These are phyloP conservation scores for Eimeria maxima DNA, from an alignment of 169 alveolate genomes.

Conservation along the genomic window DNA sequence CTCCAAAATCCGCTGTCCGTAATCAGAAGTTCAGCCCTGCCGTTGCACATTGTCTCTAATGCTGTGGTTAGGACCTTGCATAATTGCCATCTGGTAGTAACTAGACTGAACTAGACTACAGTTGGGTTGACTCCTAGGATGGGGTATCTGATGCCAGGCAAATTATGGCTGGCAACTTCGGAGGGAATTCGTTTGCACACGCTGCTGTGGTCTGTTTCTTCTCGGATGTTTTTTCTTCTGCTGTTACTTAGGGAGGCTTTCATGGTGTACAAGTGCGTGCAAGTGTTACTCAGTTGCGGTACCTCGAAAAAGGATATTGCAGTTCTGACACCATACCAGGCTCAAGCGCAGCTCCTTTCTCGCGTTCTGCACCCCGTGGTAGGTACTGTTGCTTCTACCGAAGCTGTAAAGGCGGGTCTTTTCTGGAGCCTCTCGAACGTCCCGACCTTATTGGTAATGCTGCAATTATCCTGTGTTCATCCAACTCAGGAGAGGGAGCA, in stretches of 20 bases:
- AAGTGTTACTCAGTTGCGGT: conserved; percentile 56
- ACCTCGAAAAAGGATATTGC: conserved; percentile 34
- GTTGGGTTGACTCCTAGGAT: no score
- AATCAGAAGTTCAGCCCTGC: background rate
- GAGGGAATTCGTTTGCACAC: background rate
- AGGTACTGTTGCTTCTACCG: background rate
- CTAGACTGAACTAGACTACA: background rate
- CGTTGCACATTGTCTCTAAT: background rate
- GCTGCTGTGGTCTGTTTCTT: background rate
- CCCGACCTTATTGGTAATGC: background rate
- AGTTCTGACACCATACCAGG: conserved; percentile 71
- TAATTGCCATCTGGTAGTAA: background rate
- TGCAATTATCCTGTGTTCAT: background rate
- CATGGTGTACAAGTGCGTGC: conserved; percentile 70
- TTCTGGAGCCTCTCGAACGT: background rate
- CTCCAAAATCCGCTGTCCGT: conserved; percentile 72
- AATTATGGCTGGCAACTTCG: background rate
- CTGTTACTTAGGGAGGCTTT: conserved; percentile 63
- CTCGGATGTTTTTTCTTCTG: background rate
- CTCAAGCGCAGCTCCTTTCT: conserved; percentile 73
- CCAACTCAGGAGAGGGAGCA: background rate
- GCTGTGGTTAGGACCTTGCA: background rate
- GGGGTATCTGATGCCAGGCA: no score
- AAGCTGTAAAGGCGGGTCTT: background rate
- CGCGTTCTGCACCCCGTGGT: conserved; percentile 59